Base-by-base conservation (phyloP, 2,329 filamentous ascomycete genomes). In the Trichoderma polysporum region DNA sequence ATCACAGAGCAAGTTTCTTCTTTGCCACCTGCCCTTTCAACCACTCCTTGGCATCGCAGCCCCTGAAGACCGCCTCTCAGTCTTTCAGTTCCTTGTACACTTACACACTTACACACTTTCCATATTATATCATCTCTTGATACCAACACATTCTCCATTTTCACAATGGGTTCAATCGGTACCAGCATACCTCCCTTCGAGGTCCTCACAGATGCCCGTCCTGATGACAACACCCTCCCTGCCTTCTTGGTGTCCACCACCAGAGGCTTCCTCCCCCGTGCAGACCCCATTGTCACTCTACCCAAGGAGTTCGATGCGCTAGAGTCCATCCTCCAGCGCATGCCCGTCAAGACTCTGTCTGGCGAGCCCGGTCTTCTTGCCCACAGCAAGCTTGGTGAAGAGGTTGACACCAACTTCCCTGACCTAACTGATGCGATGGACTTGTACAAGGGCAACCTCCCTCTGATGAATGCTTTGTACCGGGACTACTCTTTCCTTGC, bases 401-500 rank as follows among this genome's bases (percentile, higher is more conserved):
- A 88, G n/a, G 88, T 97, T 53, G 81, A 90, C 70, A 81, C 82
- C n/a, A 88, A 89, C 69, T 85, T 97, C 56, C 90, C 92, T 17
- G 91, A 97, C 77, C 83, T 97, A 56, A 91, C 90, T 1, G 83
- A 83, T 5, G 84, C 87, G 71, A 85, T 97, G 66, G 90, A 95
- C 74, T 87, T 88, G 78, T 90, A 91, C 72, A 83, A 86, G 72
- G 82, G 89, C 69, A 90, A 97, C 79, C 84, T 94, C 45, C 90
- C 90, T 17, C 81, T 92, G 68, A 88, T 96, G 83, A 95, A 94
- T 73, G 93, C 93, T 37, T 81, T 96, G 56, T 97, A 97, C 78
- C 86, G 94, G 22, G 94, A 97, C 81, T 97, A 97, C 78, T 91
- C 91, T 15, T 97, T 97, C 83, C 81, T 97, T 33, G 91, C 93